Percentiles rank a stretch among this genome's conserved stretches.
Evolutionary conservation across 2,329 filamentous ascomycete species (phyloP).

Genomic region (Pleurostoma richardsiae): DNA sequence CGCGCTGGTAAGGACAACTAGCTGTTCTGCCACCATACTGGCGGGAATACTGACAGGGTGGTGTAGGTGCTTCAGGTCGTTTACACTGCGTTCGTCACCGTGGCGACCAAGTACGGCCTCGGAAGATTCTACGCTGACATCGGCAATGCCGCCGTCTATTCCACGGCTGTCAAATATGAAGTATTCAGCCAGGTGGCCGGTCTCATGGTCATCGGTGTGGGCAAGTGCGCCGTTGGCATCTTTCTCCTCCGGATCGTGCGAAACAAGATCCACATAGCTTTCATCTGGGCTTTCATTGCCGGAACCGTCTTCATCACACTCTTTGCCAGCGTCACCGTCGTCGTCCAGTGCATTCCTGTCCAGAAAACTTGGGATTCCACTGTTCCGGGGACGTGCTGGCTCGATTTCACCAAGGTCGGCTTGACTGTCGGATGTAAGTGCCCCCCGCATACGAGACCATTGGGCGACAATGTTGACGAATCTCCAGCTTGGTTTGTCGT

Average conservation of each 20-base stretch:
- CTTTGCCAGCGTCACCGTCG: constrained; percentile 2
- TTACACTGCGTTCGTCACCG: constrained; percentile 2
- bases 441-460: not conserved
- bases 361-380: constrained; percentile 7
- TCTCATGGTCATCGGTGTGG: constrained; percentile 7
- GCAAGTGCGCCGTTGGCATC: constrained; percentile 9
- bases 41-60: not conserved
- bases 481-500: constrained; percentile 13
- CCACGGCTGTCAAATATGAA: not conserved
- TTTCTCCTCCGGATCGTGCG: constrained; percentile 12
- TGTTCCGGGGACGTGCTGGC: constrained; percentile 5
- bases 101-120: constrained; percentile 4
- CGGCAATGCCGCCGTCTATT: constrained; percentile 3
- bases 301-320: constrained; percentile 5
- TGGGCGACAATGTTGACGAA: not conserved
- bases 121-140: constrained; percentile 6
- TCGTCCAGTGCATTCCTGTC: constrained; percentile 8
- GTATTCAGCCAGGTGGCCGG: not conserved
- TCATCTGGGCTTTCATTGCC: constrained; percentile 4
- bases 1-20: constrained; percentile 1
- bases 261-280: constrained; percentile 1
- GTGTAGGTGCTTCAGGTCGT: constrained; percentile 5
- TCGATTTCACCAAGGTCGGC: constrained; percentile 8
- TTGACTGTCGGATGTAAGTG: constrained; percentile 3
- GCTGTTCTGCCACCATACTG: not conserved